These are phyloP conservation scores for Ophiostoma quercus DNA, from an alignment of 2,329 filamentous ascomycete genomes.

Conservation along the genomic window DNA sequence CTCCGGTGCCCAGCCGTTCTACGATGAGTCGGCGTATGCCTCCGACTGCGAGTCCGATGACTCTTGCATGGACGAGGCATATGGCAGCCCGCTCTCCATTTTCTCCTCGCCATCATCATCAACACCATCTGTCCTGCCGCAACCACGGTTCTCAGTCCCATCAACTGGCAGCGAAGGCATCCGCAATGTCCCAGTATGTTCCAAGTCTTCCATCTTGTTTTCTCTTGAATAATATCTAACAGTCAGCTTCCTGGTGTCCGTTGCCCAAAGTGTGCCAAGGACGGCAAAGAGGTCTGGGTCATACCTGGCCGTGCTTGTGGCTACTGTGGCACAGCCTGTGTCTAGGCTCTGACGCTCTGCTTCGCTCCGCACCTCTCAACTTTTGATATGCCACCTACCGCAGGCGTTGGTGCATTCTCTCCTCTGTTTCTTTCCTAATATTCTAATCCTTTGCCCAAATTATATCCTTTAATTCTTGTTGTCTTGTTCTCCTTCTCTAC, in stretches of 20 bases:
- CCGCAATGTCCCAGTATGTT: conserved; percentile 23
- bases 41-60: conserved; percentile 10
- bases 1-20: background rate
- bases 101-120: background rate
- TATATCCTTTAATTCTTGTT: background rate
- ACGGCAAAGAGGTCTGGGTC: conserved; percentile 30
- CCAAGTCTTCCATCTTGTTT: background rate
- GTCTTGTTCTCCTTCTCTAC: background rate
- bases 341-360: conserved; percentile 17
- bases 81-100: background rate
- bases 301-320: conserved; percentile 30
- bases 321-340: conserved; percentile 29
- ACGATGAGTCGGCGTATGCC: conserved; percentile 17
- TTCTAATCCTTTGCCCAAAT: background rate
- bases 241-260: conserved; percentile 29
- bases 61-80: background rate
- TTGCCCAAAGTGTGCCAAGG: conserved; percentile 29
- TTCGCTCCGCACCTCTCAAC: background rate
- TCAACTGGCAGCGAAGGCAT: conserved; percentile 22
- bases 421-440: background rate
- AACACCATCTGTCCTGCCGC: conserved; percentile 13
- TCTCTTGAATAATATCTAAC: background rate
- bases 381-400: background rate
- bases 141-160: conserved; percentile 18
- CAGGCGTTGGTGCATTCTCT: conserved; percentile 11